Percentiles rank a stretch among this genome's conserved stretches.
These are phyloP conservation scores for Thermothielavioides terrestris DNA, from an alignment of 495 filamentous ascomycete genomes.

Conservation along the genomic window DNA sequence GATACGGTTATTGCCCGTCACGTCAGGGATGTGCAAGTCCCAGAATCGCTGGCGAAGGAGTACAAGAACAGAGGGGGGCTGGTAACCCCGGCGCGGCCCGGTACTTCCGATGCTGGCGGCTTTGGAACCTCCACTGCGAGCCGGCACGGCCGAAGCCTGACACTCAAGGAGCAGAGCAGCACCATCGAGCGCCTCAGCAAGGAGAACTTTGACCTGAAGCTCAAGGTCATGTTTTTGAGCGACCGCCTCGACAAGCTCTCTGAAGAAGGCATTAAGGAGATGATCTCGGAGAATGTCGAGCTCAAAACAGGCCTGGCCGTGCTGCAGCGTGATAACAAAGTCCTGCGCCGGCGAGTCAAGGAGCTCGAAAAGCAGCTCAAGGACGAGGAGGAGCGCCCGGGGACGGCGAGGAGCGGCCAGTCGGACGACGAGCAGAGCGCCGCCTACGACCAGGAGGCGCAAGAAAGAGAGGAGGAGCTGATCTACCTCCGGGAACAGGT, in stretches of 20 bases:
- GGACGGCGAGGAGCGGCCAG: constrained; percentile 41
- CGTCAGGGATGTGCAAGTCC: constrained; percentile 79
- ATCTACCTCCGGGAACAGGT: constrained; percentile 72
- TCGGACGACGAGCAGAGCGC: constrained; percentile 44
- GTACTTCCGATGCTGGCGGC: constrained; percentile 42
- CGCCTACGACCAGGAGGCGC: constrained; percentile 48
- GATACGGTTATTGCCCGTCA: constrained; percentile 86
- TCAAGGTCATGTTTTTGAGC: constrained; percentile 94
- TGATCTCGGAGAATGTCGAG: constrained; percentile 95
- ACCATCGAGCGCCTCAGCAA: constrained; percentile 93
- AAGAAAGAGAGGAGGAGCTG: constrained; percentile 77
- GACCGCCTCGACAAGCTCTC: constrained; percentile 87
- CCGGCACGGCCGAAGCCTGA: constrained; percentile 68
- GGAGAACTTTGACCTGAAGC: constrained; percentile 94
- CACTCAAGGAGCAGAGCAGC: constrained; percentile 91
- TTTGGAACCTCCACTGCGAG: constrained; percentile 39
- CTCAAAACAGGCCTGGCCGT: constrained; percentile 82
- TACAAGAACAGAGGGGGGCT: constrained; percentile 55
- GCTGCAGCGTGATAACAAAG: constrained; percentile 79
- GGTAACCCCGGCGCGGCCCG: constrained; percentile 43
- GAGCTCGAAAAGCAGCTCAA: constrained; percentile 80
- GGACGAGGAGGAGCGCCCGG: constrained; percentile 56
- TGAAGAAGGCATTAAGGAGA: constrained; percentile 93
- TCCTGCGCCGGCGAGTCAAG: constrained; percentile 64
- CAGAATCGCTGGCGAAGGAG: constrained; percentile 77